Base-by-base conservation (phyloP, 1,284 basidiomycete genomes). In the Phellopilus nigrolimitatus region DNA sequence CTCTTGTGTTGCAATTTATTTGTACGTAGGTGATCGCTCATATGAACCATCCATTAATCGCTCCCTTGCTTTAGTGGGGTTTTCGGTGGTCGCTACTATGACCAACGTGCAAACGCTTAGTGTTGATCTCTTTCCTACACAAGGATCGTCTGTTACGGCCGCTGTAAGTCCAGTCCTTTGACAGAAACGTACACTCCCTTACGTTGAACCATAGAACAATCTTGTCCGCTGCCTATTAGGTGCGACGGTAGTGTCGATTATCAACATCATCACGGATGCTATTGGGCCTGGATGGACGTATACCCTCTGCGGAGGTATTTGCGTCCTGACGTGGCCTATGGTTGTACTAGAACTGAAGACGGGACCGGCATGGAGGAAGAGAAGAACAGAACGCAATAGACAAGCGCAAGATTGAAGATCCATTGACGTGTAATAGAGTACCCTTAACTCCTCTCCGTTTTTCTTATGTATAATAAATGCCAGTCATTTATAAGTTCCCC, bases 71-170 rank as follows among this genome's bases (percentile, higher is more conserved):
- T n/a, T 56, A 85, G 83, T 83, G 47, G 82, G 80, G 3, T 72
- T 66, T 51, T 59, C 70, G 1, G 56, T 63, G 7, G 62, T 70
- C 0, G 58, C 68, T 2, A 54, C 75, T 5, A 70, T 80, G 71
- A 82, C 75, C 58, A 64, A 64, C 2, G 62, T 68, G 1, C 73
- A 77, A 57, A 85, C 83, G 0, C 67, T 86, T 17, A 70, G 84
- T 38, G 68, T 87, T 21, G 85, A 88, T 61, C 66, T 84, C 27
- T 71, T 76, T 8, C 84, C 83, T 0, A 57, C 62, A 0, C 76
- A 80, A 47, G 74, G 79, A 4, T 80, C 84, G 1, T 77, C 81
- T 1, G 73, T 84, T 3, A 83, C 81, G 0, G 84, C 82, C 15
- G 57, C 58, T 10, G 62, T 64, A 50, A 53, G 62, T 47, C 27